Evolutionary conservation across 495 filamentous ascomycete genomes (phyloP).

Genomic region (Penicillium verhagenii): DNA sequence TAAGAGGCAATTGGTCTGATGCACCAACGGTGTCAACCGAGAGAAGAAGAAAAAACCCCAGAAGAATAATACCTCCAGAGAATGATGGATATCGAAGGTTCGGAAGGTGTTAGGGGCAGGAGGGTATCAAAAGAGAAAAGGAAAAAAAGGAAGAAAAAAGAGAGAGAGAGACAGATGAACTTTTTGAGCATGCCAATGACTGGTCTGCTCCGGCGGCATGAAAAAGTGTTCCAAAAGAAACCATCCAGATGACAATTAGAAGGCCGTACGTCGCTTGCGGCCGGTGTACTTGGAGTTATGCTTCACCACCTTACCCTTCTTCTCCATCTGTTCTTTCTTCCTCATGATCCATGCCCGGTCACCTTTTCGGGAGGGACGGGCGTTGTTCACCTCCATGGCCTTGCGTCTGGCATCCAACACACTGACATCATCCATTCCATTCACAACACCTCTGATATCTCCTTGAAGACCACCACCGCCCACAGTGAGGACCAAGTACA

Average conservation of each 20-base stretch:
- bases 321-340: slow-evolving; percentile 95
- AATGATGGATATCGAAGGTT: background rate
- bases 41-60: background rate
- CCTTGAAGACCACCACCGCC: slow-evolving; percentile 72
- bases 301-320: slow-evolving; percentile 93
- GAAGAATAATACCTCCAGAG: background rate
- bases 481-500: slow-evolving; percentile 91
- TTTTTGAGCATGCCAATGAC: no score
- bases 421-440: slow-evolving; percentile 82
- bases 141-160: background rate
- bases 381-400: slow-evolving; percentile 42
- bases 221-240: background rate
- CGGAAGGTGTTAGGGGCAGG: background rate
- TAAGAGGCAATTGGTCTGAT: background rate
- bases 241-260: slow-evolving; percentile 27
- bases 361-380: slow-evolving; percentile 63
- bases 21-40: background rate
- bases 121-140: background rate
- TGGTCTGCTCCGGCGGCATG: no score
- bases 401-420: slow-evolving; percentile 70
- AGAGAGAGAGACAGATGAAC: background rate
- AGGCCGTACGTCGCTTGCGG: slow-evolving; percentile 67
- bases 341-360: slow-evolving; percentile 86
- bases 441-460: slow-evolving; percentile 84
- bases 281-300: slow-evolving; percentile 88